Base-by-base conservation (phyloP, 805 yeast genomes). In the Myxozyma mucilagina region DNA sequence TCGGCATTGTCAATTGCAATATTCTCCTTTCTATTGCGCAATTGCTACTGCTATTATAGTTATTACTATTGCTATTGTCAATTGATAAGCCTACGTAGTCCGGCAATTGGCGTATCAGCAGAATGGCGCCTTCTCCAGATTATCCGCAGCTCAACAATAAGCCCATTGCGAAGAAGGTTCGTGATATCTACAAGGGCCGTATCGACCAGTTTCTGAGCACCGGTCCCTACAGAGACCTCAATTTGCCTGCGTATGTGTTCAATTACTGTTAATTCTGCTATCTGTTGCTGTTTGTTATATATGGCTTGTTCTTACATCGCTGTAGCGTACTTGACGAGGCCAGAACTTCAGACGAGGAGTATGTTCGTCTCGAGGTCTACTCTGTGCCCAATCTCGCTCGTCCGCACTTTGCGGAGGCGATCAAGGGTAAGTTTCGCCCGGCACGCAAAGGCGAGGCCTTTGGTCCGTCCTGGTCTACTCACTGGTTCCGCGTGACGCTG, bases 381-480 rank as follows among this genome's bases (percentile, higher is more conserved):
- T 82, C 85, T 43, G 94, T 93, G 1, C 91, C 94, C 0, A 87
- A 82, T 64, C 67, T 89, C 47, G 73, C 78, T 54, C 79, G 92
- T 48, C 94, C 94, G 0, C 74, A 80, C 36, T 87, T 86, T 73
- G 74, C 78, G 54, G 85, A 83, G 57, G 82, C 89, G 64, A 75
- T 86, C 61, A 76, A 79, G 66, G 76, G 78, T 29, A 65, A 65
- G 42, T 78, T 79, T 76, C 66, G 67, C 8, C 67, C 69, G 1
- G 70, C 79, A 5, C 59, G 67, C 43, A 85, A 84, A 66, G 96
- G 94, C 24, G 86, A 89, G 67, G 75, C 79, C 8, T 90, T 89
- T 72, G 97, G 98, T 0, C 99, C 99, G 2, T 87, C 96, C 13
- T 93, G 99, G 99, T 87, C 93, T 60, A 88, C 98, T 0, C 96